Conservation (phyloP, 1,284 basidiomycete species). For the Cerrena zonata region DNA sequence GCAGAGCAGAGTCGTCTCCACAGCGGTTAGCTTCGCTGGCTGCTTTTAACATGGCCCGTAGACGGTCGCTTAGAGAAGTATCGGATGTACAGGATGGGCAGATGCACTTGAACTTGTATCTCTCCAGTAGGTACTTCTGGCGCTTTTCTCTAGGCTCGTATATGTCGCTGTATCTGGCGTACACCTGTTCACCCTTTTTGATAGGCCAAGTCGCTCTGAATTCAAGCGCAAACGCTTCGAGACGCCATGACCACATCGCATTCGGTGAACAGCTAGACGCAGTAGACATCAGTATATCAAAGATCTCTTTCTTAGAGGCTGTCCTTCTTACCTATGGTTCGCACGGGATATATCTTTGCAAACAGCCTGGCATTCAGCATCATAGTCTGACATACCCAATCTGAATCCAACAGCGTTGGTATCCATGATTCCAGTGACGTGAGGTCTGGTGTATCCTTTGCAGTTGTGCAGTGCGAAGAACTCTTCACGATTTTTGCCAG, state of each 20-base stretch:
- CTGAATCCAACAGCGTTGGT: conserved; percentile 17
- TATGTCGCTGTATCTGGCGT: conserved; percentile 16
- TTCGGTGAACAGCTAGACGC: conserved; percentile 18
- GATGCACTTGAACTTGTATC: conserved; percentile 16
- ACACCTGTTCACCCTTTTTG: conserved; percentile 11
- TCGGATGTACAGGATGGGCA: conserved; percentile 14
- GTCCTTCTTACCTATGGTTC: conserved; percentile 18
- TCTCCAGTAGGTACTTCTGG: conserved; percentile 6
- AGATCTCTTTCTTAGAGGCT: not conserved
- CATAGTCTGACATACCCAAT: conserved; percentile 10
- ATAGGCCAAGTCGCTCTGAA: conserved; percentile 16
- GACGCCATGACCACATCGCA: conserved; percentile 11
- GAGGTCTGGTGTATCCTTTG: conserved; percentile 4
- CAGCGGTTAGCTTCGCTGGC: not conserved
- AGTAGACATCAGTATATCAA: not conserved
- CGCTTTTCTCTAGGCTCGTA: conserved; percentile 10
- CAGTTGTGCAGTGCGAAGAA: conserved; percentile 13
- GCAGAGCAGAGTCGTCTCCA: not conserved
- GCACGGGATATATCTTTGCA: conserved; percentile 16
- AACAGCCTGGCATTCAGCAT: conserved; percentile 11
- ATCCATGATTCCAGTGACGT: conserved; percentile 12
- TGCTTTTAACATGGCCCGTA: conserved; percentile 3
- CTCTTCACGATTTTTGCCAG: not conserved
- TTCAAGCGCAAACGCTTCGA: conserved; percentile 13
- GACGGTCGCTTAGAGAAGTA: conserved; percentile 11